Percentiles rank a stretch among this genome's conserved stretches.
Conservation (phyloP, 306 rosid genomes). For the Quercus berberidifolia region DNA sequence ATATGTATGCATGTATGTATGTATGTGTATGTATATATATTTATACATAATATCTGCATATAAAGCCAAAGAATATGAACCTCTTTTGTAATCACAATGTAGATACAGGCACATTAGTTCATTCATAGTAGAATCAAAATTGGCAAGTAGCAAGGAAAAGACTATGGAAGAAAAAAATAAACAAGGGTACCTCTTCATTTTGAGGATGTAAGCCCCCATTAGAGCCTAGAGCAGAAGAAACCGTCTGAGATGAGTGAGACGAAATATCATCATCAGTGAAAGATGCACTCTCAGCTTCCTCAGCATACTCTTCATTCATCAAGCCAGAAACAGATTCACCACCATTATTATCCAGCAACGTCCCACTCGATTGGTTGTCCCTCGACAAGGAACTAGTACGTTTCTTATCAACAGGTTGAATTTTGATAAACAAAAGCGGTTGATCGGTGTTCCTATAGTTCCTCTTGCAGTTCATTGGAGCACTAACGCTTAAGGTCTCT, state of each 20-base stretch:
- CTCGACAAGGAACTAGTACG: conserved; percentile 38
- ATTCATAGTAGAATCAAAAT: background rate
- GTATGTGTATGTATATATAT: background rate
- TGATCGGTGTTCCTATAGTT: conserved; percentile 75
- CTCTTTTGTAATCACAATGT: background rate
- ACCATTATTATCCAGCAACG: conserved; percentile 38
- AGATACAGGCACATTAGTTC: background rate
- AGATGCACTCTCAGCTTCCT: conserved; percentile 70
- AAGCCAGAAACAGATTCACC: conserved; percentile 64
- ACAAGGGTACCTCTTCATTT: conserved; percentile 56
- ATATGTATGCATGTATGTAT: too few relatives aligned
- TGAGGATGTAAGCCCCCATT: conserved; percentile 33
- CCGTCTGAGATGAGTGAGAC: conserved; percentile 72
- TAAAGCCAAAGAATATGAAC: background rate
- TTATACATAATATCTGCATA: background rate
- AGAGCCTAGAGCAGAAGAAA: conserved; percentile 39
- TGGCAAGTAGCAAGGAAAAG: conserved; percentile 6
- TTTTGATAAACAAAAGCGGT: conserved; percentile 56
- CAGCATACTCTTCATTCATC: conserved; percentile 67
- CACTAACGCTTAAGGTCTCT: conserved; percentile 50
- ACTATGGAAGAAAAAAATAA: background rate
- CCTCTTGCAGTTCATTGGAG: conserved; percentile 76
- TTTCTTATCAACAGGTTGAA: conserved; percentile 65
- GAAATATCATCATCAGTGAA: conserved; percentile 93
- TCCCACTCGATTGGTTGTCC: conserved; percentile 47